Conservation (phyloP, 1,139 yeast genomes). For the Geotrichum bryndzae region DNA sequence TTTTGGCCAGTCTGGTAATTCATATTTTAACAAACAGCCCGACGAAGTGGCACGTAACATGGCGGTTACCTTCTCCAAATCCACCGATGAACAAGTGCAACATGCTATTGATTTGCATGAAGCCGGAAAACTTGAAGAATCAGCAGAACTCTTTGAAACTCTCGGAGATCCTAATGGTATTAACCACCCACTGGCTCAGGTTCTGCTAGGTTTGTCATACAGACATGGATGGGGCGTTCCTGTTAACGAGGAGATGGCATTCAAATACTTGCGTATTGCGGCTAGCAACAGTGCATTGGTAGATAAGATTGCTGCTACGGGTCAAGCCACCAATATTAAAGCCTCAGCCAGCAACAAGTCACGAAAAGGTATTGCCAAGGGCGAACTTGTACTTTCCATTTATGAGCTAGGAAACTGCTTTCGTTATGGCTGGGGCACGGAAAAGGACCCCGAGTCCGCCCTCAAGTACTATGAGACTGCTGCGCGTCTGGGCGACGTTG, state of each 20-base stretch:
- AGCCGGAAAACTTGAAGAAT: conserved; percentile 24
- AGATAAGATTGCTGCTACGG: conserved; percentile 19
- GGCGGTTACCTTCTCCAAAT: conserved; percentile 17
- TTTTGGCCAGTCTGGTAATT: background rate
- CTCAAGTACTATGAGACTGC: conserved; percentile 33
- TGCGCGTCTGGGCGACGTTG: conserved; percentile 34
- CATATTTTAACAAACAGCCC: conserved; percentile 10
- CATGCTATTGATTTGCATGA: conserved; percentile 32
- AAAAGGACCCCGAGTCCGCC: conserved; percentile 29
- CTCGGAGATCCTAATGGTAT: conserved; percentile 27
- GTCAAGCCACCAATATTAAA: conserved; percentile 12
- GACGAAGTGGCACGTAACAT: conserved; percentile 7
- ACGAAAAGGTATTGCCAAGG: conserved; percentile 24
- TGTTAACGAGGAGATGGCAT: conserved; percentile 26
- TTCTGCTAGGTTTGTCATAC: conserved; percentile 32
- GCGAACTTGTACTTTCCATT: conserved; percentile 32
- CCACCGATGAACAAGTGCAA: conserved; percentile 26
- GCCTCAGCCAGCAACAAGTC: conserved; percentile 9
- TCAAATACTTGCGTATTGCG: conserved; percentile 29
- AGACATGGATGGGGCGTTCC: conserved; percentile 36
- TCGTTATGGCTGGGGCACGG: conserved; percentile 35
- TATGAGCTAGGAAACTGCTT: conserved; percentile 36
- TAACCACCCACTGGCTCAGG: conserved; percentile 33
- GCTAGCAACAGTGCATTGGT: conserved; percentile 28
- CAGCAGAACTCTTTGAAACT: conserved; percentile 23